Conservation (phyloP, 1,139 yeast genomes). For the Scheffersomyces lignicola region DNA sequence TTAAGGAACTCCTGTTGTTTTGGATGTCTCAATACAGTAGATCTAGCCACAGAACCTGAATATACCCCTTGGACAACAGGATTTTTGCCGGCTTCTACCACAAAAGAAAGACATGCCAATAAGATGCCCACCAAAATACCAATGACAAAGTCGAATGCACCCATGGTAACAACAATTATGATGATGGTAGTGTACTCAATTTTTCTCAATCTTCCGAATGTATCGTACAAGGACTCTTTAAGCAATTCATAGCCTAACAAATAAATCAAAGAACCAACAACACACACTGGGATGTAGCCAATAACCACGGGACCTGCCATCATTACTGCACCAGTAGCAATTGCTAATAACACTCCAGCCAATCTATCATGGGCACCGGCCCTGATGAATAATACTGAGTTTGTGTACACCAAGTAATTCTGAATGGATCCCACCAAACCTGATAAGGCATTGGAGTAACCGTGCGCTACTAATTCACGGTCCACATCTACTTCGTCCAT, state of each 20-base stretch:
- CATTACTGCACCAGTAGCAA: constrained; percentile 80
- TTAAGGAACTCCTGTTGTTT: constrained; percentile 82
- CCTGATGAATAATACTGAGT: constrained; percentile 83
- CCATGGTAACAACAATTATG: constrained; percentile 89
- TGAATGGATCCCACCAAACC: constrained; percentile 88
- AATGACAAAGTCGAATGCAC: constrained; percentile 89
- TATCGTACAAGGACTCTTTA: constrained; percentile 83
- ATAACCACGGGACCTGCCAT: constrained; percentile 88
- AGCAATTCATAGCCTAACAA: constrained; percentile 86
- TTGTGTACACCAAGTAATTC: constrained; percentile 91
- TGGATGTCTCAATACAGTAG: constrained; percentile 91
- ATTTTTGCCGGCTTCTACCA: constrained; percentile 83
- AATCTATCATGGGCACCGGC: constrained; percentile 91
- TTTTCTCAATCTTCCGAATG: constrained; percentile 69
- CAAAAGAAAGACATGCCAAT: constrained; percentile 88
- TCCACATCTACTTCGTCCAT: constrained; percentile 89
- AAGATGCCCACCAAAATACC: constrained; percentile 91
- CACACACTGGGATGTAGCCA: constrained; percentile 92
- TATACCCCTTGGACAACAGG: constrained; percentile 82
- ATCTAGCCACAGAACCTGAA: constrained; percentile 86
- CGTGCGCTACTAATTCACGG: constrained; percentile 92
- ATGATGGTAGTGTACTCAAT: constrained; percentile 85
- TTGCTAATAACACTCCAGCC: constrained; percentile 84
- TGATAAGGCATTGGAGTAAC: constrained; percentile 83
- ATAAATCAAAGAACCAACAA: constrained; percentile 90